Percentiles rank a stretch among this genome's conserved stretches.
These are phyloP conservation scores for Tephrocybe sp. DNA, from an alignment of 768 basidiomycete species.

Conservation along the genomic window DNA sequence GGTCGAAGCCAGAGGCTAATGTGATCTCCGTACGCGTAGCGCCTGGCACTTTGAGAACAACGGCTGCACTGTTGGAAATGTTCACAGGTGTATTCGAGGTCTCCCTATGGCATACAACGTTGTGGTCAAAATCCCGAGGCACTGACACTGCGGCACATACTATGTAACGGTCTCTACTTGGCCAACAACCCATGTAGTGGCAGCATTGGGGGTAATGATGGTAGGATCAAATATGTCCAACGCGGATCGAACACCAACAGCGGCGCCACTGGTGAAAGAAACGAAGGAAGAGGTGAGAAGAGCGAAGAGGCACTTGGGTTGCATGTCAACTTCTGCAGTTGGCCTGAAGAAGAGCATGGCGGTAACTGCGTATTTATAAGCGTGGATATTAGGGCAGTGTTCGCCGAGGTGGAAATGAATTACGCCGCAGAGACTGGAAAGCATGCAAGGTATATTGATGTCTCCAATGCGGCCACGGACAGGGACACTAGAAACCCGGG, in stretches of 20 bases:
- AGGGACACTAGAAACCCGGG: no score
- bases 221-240: constrained; percentile 28
- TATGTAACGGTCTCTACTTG: constrained; percentile 26
- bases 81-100: constrained; percentile 35
- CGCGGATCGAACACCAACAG: constrained; percentile 18
- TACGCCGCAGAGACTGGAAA: no score
- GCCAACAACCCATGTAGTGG: constrained; percentile 27
- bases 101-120: constrained; percentile 28
- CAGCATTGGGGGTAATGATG: constrained; percentile 25
- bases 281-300: constrained; percentile 23
- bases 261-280: constrained; percentile 15
- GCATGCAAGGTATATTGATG: no score
- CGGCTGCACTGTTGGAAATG: constrained; percentile 41
- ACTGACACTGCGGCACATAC: constrained; percentile 14
- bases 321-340: constrained; percentile 1
- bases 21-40: constrained; percentile 1
- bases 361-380: no score
- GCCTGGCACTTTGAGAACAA: constrained; percentile 22
- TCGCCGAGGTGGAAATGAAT: no score
- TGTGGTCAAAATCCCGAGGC: not conserved
- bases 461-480: no score
- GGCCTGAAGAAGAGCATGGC: not conserved
- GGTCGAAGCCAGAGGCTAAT: constrained; percentile 33
- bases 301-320: constrained; percentile 18
- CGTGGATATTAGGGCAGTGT: no score